These are phyloP conservation scores for Sistotremastrum niveocremeum DNA, from an alignment of 768 basidiomycete genomes.

Conservation along the genomic window DNA sequence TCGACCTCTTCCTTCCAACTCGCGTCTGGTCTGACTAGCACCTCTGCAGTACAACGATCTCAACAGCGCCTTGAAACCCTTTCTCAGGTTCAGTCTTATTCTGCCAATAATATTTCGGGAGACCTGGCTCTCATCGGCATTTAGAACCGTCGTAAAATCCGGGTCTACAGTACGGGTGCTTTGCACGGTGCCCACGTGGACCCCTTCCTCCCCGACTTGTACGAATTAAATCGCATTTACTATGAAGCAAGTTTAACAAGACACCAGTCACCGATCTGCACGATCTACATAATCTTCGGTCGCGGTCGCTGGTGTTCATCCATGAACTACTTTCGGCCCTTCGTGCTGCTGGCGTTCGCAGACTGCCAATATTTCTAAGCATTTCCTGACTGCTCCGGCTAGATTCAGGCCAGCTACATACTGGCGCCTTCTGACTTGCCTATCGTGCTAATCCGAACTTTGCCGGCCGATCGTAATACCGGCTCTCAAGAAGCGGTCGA, in stretches of 20 bases:
- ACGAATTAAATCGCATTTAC: slow-evolving; percentile 11
- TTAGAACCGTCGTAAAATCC: slow-evolving; percentile 11
- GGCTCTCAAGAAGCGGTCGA: neutral
- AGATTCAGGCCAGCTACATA: slow-evolving; percentile 53
- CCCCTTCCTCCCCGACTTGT: slow-evolving; percentile 45
- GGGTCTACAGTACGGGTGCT: slow-evolving; percentile 39
- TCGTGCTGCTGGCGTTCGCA: slow-evolving; percentile 40
- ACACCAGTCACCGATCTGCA: slow-evolving; percentile 46
- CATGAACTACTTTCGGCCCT: slow-evolving; percentile 50
- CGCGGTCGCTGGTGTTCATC: slow-evolving; percentile 47
- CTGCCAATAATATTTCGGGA: too few relatives aligned
- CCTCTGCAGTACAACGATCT: too few relatives aligned
- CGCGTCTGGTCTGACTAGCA: too few relatives aligned
- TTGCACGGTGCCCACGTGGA: slow-evolving; percentile 59
- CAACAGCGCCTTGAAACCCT: too few relatives aligned
- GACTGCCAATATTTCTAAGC: slow-evolving; percentile 2
- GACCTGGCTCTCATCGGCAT: too few relatives aligned
- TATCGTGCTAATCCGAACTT: slow-evolving; percentile 43
- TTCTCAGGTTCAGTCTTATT: too few relatives aligned
- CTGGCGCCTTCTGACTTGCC: slow-evolving; percentile 48
- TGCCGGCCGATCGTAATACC: slow-evolving; percentile 29
- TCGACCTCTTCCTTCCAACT: too few relatives aligned
- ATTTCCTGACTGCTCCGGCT: slow-evolving; percentile 5
- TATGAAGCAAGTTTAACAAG: too few relatives aligned
- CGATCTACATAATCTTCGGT: slow-evolving; percentile 52